Evolutionary conservation across 352 stramenopile genomes (phyloP), one percentile per base, ranked within the genome.

Genomic region (Phytophthora colocasiae): DNA sequence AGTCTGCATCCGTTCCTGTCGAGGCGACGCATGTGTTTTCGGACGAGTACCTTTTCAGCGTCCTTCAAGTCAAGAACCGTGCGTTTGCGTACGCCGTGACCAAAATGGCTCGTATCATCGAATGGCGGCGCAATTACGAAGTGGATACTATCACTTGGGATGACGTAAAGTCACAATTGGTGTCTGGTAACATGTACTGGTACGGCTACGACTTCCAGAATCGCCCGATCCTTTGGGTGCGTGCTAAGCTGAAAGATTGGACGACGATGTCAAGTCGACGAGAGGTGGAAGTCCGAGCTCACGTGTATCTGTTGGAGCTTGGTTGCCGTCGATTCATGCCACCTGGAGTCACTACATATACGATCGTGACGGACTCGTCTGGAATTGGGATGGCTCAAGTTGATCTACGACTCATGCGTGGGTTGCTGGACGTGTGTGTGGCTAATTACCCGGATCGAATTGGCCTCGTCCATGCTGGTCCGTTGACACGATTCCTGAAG

Each of bases 151-250:
- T 82, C 29, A 58, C 54, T 5, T 77, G 69, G 69, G 68, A 78
- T 6, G 69, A 87, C 3, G 77, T 89, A 5, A 69, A 77, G 19
- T 17, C 44, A 0, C 80, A 87, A 24, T 57, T 91, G n/a, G 45
- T 38, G 29, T 81, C 69, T 1, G 80, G 78, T 4, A 87, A 66
- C 29, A 88, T 91, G 76, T 91, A 91, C 56, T 91, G 82, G 82
- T 85, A 86, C 49, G 82, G 82, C 29, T 91, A 89, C 61, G 82
- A 91, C 59, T 86, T 80, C 44, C 62, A 85, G 57, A 83, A 89
- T 53, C 78, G 80, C 5, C 82, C 82, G 14, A 86, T 91, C 59
- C 67, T 91, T 29, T 91, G 80, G 82, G 81, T 89, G 27, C 82
- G 82, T 26, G 75, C 80, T 1, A 75, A 73, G 17, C 53, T 86